phyloP scores from a whole-genome alignment of 2,329 filamentous ascomycete genomes.

The Xylaria arbuscula region DNA sequence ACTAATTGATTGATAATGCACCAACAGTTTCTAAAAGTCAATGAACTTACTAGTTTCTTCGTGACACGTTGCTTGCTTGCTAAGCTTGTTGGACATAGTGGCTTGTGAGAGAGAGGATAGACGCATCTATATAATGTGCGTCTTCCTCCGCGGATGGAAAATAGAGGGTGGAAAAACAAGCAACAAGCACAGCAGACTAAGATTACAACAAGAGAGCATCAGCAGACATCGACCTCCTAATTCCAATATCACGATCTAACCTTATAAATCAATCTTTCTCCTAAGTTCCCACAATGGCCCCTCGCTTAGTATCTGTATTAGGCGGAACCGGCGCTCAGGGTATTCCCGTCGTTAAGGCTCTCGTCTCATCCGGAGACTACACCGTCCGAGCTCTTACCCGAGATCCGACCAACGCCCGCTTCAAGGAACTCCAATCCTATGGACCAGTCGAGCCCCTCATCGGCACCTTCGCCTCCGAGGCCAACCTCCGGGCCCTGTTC shows the following conservation, averaged over 20 bases:
- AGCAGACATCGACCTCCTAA: not conserved
- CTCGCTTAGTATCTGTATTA: constrained; percentile 14
- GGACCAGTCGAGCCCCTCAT: constrained; percentile 14
- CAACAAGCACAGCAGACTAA: too few species aligned
- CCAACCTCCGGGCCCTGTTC: constrained; percentile 9
- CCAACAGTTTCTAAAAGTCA: not conserved
- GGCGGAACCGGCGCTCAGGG: constrained; percentile 20
- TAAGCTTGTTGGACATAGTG: not conserved
- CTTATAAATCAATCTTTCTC: not conserved
- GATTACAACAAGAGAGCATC: not conserved
- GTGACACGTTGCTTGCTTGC: not conserved
- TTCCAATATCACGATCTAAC: not conserved
- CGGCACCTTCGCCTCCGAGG: constrained; percentile 22
- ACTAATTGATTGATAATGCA: not conserved
- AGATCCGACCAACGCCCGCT: constrained; percentile 22
- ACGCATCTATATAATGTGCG: not conserved
- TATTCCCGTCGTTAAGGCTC: constrained; percentile 19
- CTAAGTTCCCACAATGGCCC: constrained; percentile 4
- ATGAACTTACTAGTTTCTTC: not conserved
- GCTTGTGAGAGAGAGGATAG: not conserved
- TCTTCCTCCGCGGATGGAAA: not conserved
- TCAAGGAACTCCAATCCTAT: constrained; percentile 25
- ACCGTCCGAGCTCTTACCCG: constrained; percentile 15
- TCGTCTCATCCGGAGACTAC: constrained; percentile 23
- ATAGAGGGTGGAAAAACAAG: not conserved